phyloP scores from a whole-genome alignment of 768 basidiomycete species.

The Coprinellus micaceus region DNA sequence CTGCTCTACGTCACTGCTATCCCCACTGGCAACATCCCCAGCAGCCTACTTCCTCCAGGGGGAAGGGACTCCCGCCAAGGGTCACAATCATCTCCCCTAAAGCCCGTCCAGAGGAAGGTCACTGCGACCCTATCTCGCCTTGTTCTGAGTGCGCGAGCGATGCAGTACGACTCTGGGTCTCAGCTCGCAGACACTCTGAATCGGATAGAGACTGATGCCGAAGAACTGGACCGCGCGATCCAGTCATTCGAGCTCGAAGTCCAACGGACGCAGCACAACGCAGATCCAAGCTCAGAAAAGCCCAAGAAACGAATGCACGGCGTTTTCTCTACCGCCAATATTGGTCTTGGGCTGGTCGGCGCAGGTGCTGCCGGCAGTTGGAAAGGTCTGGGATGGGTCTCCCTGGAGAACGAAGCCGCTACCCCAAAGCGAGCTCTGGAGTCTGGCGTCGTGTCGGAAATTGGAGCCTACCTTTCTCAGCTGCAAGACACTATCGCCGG shows the following conservation, averaged over 20 bases:
- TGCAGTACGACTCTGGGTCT: conserved; percentile 74
- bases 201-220: conserved; percentile 72
- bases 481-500: conserved; percentile 49
- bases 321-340: conserved; percentile 54
- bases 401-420: conserved; percentile 46
- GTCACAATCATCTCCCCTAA: conserved; percentile 56
- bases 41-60: conserved; percentile 47
- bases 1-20: conserved; percentile 67
- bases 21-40: conserved; percentile 59
- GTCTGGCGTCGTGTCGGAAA: conserved; percentile 50
- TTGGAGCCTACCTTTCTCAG: conserved; percentile 43
- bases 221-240: conserved; percentile 71
- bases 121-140: conserved; percentile 87
- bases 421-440: conserved; percentile 46
- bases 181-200: conserved; percentile 58
- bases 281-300: conserved; percentile 25
- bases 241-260: conserved; percentile 66
- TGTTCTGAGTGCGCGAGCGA: conserved; percentile 86
- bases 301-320: conserved; percentile 57
- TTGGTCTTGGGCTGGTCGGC: conserved; percentile 78
- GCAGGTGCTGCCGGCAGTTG: conserved; percentile 73
- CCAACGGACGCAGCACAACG: conserved; percentile 47
- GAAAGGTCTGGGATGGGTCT: conserved; percentile 84
- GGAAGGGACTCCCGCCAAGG: conserved; percentile 42
- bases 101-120: conserved; percentile 80